Conservation (phyloP, 768 basidiomycete species). For the Infundibulicybe gibba region DNA sequence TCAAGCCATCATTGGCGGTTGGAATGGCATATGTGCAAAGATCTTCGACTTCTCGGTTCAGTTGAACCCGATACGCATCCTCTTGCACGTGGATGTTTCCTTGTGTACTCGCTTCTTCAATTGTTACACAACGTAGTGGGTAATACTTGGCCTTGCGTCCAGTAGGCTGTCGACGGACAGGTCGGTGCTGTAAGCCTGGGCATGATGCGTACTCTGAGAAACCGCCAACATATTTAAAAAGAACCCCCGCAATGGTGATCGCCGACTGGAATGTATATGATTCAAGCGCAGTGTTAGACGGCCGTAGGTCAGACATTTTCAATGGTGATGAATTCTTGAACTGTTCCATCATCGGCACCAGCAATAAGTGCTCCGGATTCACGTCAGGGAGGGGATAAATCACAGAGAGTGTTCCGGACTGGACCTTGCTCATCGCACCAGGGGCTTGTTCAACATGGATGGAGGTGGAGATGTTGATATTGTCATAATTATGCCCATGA, state of each 20-base stretch:
- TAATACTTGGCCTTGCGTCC: slow-evolving; percentile 18
- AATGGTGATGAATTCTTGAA: slow-evolving; percentile 7
- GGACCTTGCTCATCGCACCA: slow-evolving; percentile 24
- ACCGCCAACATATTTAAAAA: neutral
- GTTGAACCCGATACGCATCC: slow-evolving; percentile 19
- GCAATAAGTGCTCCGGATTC: slow-evolving; percentile 12
- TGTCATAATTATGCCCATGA: slow-evolving; percentile 8
- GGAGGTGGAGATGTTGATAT: slow-evolving; percentile 24
- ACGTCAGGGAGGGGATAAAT: slow-evolving; percentile 22
- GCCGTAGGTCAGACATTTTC: slow-evolving; percentile 2
- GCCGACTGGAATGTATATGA: neutral
- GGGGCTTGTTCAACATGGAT: slow-evolving; percentile 25
- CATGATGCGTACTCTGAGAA: slow-evolving; percentile 2
- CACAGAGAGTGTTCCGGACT: slow-evolving; percentile 28
- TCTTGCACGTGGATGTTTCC: slow-evolving; percentile 25
- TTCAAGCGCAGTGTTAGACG: neutral
- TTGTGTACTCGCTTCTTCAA: slow-evolving; percentile 24
- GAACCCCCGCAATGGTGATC: slow-evolving; percentile 1
- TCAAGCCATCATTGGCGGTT: slow-evolving; percentile 23
- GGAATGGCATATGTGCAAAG: slow-evolving; percentile 15
- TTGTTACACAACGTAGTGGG: slow-evolving; percentile 17
- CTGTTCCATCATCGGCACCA: slow-evolving; percentile 17
- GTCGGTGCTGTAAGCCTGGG: slow-evolving; percentile 10
- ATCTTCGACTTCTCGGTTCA: slow-evolving; percentile 8
- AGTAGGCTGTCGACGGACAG: slow-evolving; percentile 12